Evolutionary conservation across 2,329 filamentous ascomycete species (phyloP).

Genomic region (Mycocentrospora acerina): DNA sequence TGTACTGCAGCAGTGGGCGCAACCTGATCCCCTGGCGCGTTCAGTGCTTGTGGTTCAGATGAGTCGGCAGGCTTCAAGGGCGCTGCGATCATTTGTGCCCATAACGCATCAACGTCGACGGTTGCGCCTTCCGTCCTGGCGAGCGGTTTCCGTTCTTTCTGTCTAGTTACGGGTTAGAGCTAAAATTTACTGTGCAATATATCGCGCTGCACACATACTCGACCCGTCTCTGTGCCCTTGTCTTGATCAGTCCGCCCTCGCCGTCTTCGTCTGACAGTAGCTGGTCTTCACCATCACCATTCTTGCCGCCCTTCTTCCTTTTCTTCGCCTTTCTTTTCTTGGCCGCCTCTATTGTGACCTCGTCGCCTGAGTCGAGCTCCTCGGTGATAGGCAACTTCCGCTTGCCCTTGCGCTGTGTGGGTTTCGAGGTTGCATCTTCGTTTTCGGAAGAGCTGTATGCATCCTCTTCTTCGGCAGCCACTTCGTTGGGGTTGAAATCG

Average conservation of each 20-base stretch:
- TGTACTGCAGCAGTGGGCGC: constrained; percentile 10
- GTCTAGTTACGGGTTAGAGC: constrained; percentile 41
- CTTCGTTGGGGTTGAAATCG: constrained; percentile 73
- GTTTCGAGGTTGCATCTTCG: constrained; percentile 27
- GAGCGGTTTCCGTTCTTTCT: constrained; percentile 58
- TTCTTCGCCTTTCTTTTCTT: constrained; percentile 54
- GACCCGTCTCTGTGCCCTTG: constrained; percentile 66
- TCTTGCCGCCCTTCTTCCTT: constrained; percentile 26
- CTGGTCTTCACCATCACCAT: constrained; percentile 21
- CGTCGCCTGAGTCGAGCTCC: constrained; percentile 63
- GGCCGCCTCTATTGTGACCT: constrained; percentile 65
- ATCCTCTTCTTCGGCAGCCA: constrained; percentile 46
- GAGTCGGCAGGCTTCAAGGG: constrained; percentile 34
- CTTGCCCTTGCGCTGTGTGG: constrained; percentile 28
- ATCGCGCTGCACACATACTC: constrained; percentile 51
- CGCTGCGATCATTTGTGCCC: constrained; percentile 64
- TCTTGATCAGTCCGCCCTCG: constrained; percentile 67
- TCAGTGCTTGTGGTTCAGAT: constrained; percentile 15
- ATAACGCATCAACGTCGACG: constrained; percentile 70
- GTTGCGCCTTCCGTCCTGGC: constrained; percentile 62
- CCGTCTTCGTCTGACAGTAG: constrained; percentile 49
- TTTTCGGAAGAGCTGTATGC: constrained; percentile 54
- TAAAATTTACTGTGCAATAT: too few relatives aligned
- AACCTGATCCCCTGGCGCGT: constrained; percentile 6
- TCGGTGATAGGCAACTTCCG: constrained; percentile 34